Evolutionary conservation across 2,329 filamentous ascomycete genomes (phyloP).

Genomic region (Ophiobolus disseminans): DNA sequence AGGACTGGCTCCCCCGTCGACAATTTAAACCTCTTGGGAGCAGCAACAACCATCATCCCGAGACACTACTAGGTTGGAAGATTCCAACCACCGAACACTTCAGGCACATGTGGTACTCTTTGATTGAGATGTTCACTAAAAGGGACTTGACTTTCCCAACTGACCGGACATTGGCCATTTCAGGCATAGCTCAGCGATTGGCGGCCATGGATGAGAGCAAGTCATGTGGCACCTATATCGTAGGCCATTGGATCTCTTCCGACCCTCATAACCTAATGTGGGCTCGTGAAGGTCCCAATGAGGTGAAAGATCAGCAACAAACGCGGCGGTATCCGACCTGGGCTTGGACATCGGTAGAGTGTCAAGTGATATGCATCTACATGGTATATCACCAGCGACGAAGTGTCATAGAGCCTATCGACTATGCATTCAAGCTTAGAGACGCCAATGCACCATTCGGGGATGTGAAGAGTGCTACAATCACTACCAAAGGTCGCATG

Average conservation of each 20-base stretch:
- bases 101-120: neutral
- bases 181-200: neutral
- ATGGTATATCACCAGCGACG: neutral
- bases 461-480: neutral
- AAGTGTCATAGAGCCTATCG: neutral
- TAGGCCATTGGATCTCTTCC: neutral
- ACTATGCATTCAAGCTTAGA: neutral
- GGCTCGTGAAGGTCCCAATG: neutral
- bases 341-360: neutral
- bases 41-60: neutral
- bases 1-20: neutral
- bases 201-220: neutral
- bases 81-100: neutral
- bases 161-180: neutral
- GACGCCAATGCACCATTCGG: neutral
- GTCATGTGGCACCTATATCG: neutral
- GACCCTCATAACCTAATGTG: neutral
- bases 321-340: neutral
- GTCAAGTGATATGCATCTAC: neutral
- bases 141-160: neutral
- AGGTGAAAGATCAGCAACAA: neutral
- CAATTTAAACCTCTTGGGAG: neutral
- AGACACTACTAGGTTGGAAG: neutral
- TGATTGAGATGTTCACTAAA: neutral
- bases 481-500: neutral